Base-by-base conservation (phyloP, 169 alveolate genomes). In the Cyclospora cayetanensis region DNA sequence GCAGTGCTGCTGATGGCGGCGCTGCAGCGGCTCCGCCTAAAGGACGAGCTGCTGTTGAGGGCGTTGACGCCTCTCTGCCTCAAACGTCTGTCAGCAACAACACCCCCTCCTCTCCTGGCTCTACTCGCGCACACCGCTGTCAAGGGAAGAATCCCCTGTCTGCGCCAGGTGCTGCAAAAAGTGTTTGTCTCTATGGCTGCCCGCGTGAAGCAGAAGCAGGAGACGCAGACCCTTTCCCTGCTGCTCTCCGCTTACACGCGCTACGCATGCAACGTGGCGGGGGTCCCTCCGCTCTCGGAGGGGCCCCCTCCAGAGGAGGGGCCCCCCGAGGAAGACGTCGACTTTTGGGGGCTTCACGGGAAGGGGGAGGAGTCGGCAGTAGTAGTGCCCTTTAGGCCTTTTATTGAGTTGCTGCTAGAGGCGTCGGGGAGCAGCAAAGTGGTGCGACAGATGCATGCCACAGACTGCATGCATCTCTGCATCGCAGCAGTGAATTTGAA, bases 1-100 rank as follows among this genome's bases (percentile, higher is more conserved):
- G 50, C 80, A 12, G 72, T 60, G 72, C 72, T 60, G 72, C 72
- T 60, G 72, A n/a, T 60, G 18, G 72, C 72, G 5, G 72, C 72
- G 31, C n/a, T 60, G 72, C 72, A 60, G 72, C 72, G 72, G 72
- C 72, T 60, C 35, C 72, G 27, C 35, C 72, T 60, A 12, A 12
- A 31, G 1, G 72, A 60, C 72, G 34, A 12, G 37, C 31, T 60
- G 72, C 72, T 60, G 72, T 31, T 60, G 72, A 12, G 11, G 72
- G 18, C 72, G 35, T n/a, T 60, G 31, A 12, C n/a, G n/a, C 72
- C 72, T 12, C 72, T 60, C 27, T 60, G 72, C 31, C 27, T 12
- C 35, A 7, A 31, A 12, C 72, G 72, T 31, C 15, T 60, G 11
- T 9, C 72, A 12, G 35, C 72, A 60, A 60, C 72, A 60, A n/a